Evolutionary conservation across 208 protist genomes (phyloP).

Genomic region (Acanthamoeba pearcei): DNA sequence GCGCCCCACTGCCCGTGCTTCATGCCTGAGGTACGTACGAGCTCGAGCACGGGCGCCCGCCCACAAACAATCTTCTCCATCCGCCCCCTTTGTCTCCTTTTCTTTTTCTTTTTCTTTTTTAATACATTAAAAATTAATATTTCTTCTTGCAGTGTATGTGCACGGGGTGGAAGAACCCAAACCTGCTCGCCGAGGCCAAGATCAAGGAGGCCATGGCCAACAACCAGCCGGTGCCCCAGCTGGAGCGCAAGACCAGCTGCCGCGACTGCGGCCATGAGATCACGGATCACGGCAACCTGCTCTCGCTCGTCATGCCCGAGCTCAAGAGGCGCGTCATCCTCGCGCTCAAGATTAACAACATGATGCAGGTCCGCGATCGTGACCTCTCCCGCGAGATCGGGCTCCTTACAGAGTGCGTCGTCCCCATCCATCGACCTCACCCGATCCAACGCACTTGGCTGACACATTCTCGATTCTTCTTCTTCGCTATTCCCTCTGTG

Average conservation of each 20-base stretch:
- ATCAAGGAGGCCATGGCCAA: conserved; percentile 5
- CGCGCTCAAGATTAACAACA: conserved; percentile 24
- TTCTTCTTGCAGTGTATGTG: not conserved
- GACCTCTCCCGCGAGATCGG: conserved; percentile 23
- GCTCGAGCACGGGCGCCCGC: no score
- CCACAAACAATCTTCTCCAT: not conserved
- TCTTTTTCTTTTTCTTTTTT: not conserved
- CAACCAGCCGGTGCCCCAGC: not conserved
- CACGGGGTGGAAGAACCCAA: conserved; percentile 4
- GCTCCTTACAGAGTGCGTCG: not conserved
- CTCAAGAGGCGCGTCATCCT: conserved; percentile 31
- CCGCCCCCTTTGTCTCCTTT: not conserved
- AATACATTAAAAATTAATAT: no score
- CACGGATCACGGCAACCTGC: conserved; percentile 28
- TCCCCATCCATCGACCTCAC: not conserved
- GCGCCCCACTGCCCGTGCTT: conserved; percentile 32
- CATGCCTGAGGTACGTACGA: conserved; percentile 11
- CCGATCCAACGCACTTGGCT: no score
- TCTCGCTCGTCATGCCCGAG: not conserved
- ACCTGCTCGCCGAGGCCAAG: not conserved
- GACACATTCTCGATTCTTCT: not conserved
- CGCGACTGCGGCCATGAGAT: conserved; percentile 10
- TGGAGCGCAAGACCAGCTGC: not conserved
- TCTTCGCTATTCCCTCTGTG: not conserved
- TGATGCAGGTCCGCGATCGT: not conserved